Evolutionary conservation across 352 stramenopile species (phyloP).

Genomic region (Phytopythium boreale): DNA sequence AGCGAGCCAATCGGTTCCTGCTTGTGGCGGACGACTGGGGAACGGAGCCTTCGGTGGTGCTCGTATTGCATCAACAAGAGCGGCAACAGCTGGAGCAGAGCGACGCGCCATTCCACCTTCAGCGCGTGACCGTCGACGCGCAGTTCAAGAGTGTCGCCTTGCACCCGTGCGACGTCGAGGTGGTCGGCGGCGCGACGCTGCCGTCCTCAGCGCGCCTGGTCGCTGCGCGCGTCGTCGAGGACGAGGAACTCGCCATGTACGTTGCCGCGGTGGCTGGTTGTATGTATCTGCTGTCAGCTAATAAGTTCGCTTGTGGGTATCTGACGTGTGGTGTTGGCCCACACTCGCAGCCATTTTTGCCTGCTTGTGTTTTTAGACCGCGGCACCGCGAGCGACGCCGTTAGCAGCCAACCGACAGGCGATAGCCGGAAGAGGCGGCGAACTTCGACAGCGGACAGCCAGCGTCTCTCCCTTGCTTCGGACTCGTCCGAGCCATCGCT

Average conservation of each 20-base stretch:
- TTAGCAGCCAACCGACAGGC: background rate
- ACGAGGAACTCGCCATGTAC: constrained; percentile 35
- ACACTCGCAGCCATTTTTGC: background rate
- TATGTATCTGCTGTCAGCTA: background rate
- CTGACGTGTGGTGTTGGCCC: background rate
- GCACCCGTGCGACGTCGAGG: constrained; percentile 1
- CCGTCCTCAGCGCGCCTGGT: constrained; percentile 29
- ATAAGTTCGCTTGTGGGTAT: background rate
- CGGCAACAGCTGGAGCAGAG: constrained; percentile 9
- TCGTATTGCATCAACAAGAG: constrained; percentile 21
- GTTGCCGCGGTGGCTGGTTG: background rate
- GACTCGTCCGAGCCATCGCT: background rate
- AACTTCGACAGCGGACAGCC: background rate
- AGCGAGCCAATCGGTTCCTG: background rate
- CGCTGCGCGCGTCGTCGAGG: constrained; percentile 35
- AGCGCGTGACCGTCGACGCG: constrained; percentile 18
- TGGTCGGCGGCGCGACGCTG: constrained; percentile 9
- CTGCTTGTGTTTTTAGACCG: constrained; percentile 3
- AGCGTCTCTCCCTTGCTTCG: background rate
- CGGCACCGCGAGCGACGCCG: background rate
- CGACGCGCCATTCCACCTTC: constrained; percentile 1
- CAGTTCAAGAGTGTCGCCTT: constrained; percentile 16
- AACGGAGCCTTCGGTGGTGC: constrained; percentile 8
- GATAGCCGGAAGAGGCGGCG: background rate
- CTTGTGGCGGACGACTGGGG: constrained; percentile 5